Conservation (phyloP, 2,329 filamentous ascomycete genomes). For the Claviceps arundinis region DNA sequence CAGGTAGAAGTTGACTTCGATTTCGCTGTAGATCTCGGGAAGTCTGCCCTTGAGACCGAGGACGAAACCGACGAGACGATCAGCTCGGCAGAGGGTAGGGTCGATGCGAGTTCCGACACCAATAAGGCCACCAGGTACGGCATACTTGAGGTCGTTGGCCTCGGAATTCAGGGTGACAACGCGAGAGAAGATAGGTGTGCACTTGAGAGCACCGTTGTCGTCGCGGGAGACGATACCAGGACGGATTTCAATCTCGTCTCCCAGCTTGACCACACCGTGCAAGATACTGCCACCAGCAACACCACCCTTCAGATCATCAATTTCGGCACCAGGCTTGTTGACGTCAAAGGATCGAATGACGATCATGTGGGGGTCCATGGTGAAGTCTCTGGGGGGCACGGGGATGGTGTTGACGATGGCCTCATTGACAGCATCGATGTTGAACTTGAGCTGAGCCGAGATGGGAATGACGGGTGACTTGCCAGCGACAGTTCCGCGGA, state of each 20-base stretch:
- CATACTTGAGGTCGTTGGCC: slow-evolving; percentile 96
- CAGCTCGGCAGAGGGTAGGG: slow-evolving; percentile 93
- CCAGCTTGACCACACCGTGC: slow-evolving; percentile 90
- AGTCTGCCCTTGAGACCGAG: slow-evolving; percentile 87
- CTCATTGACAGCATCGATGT: slow-evolving; percentile 97
- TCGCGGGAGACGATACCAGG: slow-evolving; percentile 97
- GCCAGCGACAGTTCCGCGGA: slow-evolving; percentile 90
- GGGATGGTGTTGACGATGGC: slow-evolving; percentile 92
- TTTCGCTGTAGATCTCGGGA: slow-evolving; percentile 93
- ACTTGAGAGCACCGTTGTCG: slow-evolving; percentile 84
- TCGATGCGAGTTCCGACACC: slow-evolving; percentile 97
- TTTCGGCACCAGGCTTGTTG: slow-evolving; percentile 98
- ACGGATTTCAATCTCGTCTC: slow-evolving; percentile 96
- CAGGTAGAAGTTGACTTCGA: slow-evolving; percentile 99
- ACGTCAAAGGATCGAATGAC: slow-evolving; percentile 98
- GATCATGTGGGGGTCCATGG: slow-evolving; percentile 91
- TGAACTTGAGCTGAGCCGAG: slow-evolving; percentile 96
- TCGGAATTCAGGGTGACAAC: slow-evolving; percentile 94
- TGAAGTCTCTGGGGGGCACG: slow-evolving; percentile 81
- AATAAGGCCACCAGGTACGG: slow-evolving; percentile 92
- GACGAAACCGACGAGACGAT: slow-evolving; percentile 97
- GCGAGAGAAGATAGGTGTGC: slow-evolving; percentile 91
- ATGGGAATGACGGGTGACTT: slow-evolving; percentile 94
- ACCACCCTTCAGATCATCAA: slow-evolving; percentile 96
- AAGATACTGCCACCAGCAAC: slow-evolving; percentile 95